A percentile compares a stretch with the other conserved stretches of the same genome.
Conservation (phyloP, 2,329 filamentous ascomycete species). For the Dactylellina sp. region DNA sequence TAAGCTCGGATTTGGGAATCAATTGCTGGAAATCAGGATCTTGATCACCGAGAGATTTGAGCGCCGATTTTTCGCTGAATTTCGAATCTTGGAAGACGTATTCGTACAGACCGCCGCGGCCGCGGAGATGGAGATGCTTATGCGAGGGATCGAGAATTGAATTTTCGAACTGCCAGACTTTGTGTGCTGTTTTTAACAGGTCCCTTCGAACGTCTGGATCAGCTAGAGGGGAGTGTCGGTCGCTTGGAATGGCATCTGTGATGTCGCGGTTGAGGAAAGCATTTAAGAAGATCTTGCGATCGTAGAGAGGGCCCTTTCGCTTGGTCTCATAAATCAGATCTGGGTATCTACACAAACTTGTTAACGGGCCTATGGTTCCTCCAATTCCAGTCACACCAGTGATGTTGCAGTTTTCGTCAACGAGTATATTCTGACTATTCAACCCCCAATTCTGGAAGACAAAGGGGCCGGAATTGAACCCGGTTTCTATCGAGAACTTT, state of each 20-base stretch:
- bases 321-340: constrained; percentile 57
- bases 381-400: constrained; percentile 37
- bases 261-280: constrained; percentile 45
- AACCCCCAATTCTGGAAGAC: constrained; percentile 56
- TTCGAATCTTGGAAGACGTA: constrained; percentile 51
- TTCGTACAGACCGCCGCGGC: constrained; percentile 52
- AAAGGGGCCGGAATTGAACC: constrained; percentile 49
- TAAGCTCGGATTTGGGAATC: constrained; percentile 47
- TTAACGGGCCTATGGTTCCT: constrained; percentile 42
- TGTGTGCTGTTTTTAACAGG: constrained; percentile 41
- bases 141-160: constrained; percentile 47
- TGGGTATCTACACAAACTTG: constrained; percentile 49
- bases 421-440: constrained; percentile 27
- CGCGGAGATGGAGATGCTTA: constrained; percentile 48
- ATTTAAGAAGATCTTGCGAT: constrained; percentile 48
- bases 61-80: constrained; percentile 50
- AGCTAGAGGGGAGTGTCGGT: constrained; percentile 17
- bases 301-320: constrained; percentile 47
- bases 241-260: constrained; percentile 19
- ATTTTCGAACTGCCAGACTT: constrained; percentile 56
- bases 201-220: constrained; percentile 43
- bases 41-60: constrained; percentile 47
- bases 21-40: constrained; percentile 49
- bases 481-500: constrained; percentile 53
- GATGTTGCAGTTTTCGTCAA: constrained; percentile 55